These are phyloP conservation scores for Pythium vanterpoolii DNA, from an alignment of 352 stramenopile genomes.

Conservation along the genomic window DNA sequence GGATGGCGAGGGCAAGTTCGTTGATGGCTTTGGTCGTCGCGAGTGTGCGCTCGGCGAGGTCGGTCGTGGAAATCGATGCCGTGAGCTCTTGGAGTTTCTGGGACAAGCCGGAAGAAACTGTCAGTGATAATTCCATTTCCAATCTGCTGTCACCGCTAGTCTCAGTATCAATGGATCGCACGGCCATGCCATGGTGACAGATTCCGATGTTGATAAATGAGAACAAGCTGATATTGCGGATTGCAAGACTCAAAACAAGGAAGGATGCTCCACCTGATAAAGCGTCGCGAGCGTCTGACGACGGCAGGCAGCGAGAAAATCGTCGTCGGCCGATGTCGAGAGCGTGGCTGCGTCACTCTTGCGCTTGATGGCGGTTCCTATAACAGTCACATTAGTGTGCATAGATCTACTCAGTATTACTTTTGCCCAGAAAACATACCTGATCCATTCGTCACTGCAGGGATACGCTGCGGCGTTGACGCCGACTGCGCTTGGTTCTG, in stretches of 20 bases:
- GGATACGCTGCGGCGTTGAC: conserved; percentile 11
- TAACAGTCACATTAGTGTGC: background rate
- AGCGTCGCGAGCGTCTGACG: conserved; percentile 56
- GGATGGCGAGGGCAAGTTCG: conserved; percentile 59
- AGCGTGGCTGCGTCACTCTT: conserved; percentile 34
- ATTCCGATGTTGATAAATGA: conserved; percentile 17
- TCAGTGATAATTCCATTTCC: background rate
- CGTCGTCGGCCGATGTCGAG: conserved; percentile 29
- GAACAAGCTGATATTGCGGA: background rate
- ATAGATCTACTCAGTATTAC: background rate
- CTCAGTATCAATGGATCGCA: conserved; percentile 6
- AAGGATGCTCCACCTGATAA: conserved; percentile 68
- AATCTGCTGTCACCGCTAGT: background rate
- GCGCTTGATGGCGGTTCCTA: conserved; percentile 33
- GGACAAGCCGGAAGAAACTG: background rate
- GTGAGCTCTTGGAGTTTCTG: conserved; percentile 77
- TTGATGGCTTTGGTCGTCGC: conserved; percentile 58
- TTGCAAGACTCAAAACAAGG: conserved; percentile 12
- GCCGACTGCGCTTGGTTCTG: conserved; percentile 30
- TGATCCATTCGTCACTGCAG: conserved; percentile 15
- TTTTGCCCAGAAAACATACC: conserved; percentile 19
- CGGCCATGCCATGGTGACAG: conserved; percentile 11
- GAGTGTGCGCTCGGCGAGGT: conserved; percentile 57
- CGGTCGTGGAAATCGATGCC: conserved; percentile 44
- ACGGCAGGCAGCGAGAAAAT: conserved; percentile 40